Evolutionary conservation across 2,329 filamentous ascomycete genomes (phyloP).

Genomic region (Sordariomycetes sp.): DNA sequence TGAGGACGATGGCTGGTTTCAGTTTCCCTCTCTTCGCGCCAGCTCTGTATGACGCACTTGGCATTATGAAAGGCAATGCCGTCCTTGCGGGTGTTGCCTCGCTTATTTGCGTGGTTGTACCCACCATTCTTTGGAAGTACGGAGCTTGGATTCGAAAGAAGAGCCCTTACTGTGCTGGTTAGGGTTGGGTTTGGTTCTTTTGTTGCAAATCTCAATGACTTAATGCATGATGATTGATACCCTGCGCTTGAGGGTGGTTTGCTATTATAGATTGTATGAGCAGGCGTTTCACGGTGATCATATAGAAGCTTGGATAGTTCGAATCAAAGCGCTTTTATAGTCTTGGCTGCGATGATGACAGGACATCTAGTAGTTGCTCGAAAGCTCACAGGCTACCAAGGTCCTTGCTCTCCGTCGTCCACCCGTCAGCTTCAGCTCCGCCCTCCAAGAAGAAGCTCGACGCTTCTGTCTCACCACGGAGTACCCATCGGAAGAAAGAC

Average conservation of each 20-base stretch:
- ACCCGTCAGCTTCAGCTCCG: slow-evolving; percentile 4
- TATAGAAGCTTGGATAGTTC: too few species aligned
- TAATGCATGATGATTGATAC: neutral
- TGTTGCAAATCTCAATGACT: too few species aligned
- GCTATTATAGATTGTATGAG: too few species aligned
- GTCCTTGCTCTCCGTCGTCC: slow-evolving; percentile 5
- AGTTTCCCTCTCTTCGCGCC: slow-evolving; percentile 50
- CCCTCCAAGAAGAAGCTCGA: slow-evolving; percentile 2
- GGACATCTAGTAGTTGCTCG: too few species aligned
- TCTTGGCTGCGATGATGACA: too few species aligned
- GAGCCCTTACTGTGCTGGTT: slow-evolving; percentile 5
- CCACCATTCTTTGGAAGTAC: slow-evolving; percentile 4
- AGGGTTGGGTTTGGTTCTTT: too few species aligned
- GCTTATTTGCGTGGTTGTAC: slow-evolving; percentile 4
- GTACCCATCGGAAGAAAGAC: slow-evolving; percentile 5
- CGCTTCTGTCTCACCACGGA: slow-evolving; percentile 3
- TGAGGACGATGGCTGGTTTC: slow-evolving; percentile 46
- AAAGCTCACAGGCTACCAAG: slow-evolving; percentile 1
- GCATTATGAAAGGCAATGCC: slow-evolving; percentile 34
- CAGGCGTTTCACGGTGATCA: too few species aligned
- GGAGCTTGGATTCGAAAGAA: slow-evolving; percentile 3
- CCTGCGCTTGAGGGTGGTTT: too few species aligned
- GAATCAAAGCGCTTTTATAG: too few species aligned
- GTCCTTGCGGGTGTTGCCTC: slow-evolving; percentile 18
- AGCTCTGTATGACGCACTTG: slow-evolving; percentile 24